Evolutionary conservation across 1,139 yeast species (phyloP).

Genomic region (Geotrichum siamense): DNA sequence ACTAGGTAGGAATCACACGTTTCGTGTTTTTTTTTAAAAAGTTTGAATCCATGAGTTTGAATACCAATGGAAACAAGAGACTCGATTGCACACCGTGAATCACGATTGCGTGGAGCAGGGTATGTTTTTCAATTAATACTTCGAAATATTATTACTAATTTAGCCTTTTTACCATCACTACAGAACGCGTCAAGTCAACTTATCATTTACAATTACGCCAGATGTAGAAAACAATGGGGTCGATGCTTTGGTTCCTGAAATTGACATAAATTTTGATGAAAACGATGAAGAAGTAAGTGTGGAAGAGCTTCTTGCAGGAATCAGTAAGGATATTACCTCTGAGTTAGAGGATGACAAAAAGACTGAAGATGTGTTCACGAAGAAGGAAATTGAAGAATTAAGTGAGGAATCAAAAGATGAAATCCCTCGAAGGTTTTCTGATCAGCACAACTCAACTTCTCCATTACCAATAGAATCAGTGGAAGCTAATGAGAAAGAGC

Average conservation of each 20-base stretch:
- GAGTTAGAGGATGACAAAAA: background rate
- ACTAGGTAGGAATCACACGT: no score
- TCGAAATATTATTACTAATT: no score
- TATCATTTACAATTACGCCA: background rate
- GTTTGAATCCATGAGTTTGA: no score
- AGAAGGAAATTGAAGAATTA: background rate
- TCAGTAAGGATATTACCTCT: background rate
- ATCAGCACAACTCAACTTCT: background rate
- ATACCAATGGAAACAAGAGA: no score
- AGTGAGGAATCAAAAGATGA: background rate
- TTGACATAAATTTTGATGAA: constrained; percentile 3
- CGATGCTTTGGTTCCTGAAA: background rate
- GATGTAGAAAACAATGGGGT: background rate
- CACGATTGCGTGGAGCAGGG: constrained; percentile 6
- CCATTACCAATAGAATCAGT: background rate
- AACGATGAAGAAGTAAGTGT: background rate
- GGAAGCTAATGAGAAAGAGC: background rate
- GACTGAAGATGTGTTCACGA: background rate
- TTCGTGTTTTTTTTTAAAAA: no score
- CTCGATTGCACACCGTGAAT: constrained; percentile 5
- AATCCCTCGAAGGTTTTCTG: background rate
- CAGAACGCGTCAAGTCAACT: constrained; percentile 1
- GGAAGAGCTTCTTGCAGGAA: background rate
- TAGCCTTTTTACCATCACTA: background rate
- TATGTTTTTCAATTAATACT: constrained; percentile 1